These are phyloP conservation scores for Monsonia emarginata DNA, from an alignment of 441 rosid species.

Conservation along the genomic window DNA sequence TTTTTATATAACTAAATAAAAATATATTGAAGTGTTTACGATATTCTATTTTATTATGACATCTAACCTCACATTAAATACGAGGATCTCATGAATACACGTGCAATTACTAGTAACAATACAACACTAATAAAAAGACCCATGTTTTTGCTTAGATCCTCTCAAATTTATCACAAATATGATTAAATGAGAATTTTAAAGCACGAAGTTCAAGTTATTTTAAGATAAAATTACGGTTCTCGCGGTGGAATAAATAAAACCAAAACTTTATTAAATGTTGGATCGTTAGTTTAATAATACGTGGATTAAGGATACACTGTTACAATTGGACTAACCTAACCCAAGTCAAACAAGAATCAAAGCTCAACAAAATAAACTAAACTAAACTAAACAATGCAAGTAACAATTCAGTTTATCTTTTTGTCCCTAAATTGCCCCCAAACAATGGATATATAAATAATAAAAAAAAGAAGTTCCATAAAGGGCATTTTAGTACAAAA, in stretches of 20 bases:
- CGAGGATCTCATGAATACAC: not conserved
- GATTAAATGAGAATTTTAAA: not conserved
- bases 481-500: constrained; percentile 20
- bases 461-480: not conserved
- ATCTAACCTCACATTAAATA: not conserved
- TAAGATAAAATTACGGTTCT: not conserved
- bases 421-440: not conserved
- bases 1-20: no score
- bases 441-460: not conserved
- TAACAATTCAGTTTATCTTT: no score
- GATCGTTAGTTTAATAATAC: not conserved
- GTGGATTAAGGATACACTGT: not conserved
- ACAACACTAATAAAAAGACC: not conserved
- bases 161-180: not conserved
- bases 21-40: no score
- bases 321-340: not conserved
- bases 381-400: no score
- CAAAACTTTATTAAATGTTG: not conserved
- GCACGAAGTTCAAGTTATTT: not conserved
- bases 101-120: no score
- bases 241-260: not conserved
- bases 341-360: not conserved
- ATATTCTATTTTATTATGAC: not conserved
- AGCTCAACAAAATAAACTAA: not conserved
- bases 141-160: not conserved